phyloP scores from a whole-genome alignment of 2,329 filamentous ascomycete species.

The Trichoderma sp. region DNA sequence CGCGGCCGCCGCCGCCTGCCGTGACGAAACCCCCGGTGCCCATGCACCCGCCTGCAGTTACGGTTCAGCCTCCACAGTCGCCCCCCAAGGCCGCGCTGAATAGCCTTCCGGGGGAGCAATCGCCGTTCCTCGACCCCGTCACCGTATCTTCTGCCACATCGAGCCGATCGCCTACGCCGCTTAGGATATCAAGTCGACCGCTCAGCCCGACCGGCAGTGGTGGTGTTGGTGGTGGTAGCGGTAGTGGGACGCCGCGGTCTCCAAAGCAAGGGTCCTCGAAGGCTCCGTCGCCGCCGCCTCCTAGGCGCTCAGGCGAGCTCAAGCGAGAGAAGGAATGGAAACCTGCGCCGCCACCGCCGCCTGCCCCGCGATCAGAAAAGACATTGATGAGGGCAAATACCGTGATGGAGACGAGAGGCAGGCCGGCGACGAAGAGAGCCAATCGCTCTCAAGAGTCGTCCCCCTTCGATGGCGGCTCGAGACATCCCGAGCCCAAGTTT shows the following conservation, averaged over 20 bases:
- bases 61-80: conserved; percentile 70
- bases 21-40: conserved; percentile 33
- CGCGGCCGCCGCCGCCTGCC: conserved; percentile 34
- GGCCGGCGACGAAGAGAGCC: conserved; percentile 26
- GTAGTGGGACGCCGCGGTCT: conserved; percentile 42
- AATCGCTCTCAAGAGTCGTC: conserved; percentile 55
- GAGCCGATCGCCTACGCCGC: conserved; percentile 48
- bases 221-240: background rate
- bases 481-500: conserved; percentile 58
- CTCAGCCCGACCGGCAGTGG: conserved; percentile 51
- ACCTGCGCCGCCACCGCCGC: conserved; percentile 63
- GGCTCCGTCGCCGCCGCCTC: conserved; percentile 65
- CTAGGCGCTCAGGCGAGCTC: conserved; percentile 62
- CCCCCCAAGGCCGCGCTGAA: conserved; percentile 57
- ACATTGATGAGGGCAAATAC: conserved; percentile 38
- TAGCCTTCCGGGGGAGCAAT: conserved; percentile 45
- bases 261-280: conserved; percentile 52
- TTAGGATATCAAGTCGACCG: conserved; percentile 59
- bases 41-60: conserved; percentile 63
- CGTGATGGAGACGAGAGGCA: conserved; percentile 31
- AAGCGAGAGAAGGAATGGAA: conserved; percentile 53
- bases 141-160: conserved; percentile 45
- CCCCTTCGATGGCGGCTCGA: conserved; percentile 85
- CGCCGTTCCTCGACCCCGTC: conserved; percentile 53
- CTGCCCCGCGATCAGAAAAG: conserved; percentile 77